Evolutionary conservation across 331 rosid genomes (phyloP), one percentile per base, ranked within the genome.

Genomic region (Dryas integrifolia): DNA sequence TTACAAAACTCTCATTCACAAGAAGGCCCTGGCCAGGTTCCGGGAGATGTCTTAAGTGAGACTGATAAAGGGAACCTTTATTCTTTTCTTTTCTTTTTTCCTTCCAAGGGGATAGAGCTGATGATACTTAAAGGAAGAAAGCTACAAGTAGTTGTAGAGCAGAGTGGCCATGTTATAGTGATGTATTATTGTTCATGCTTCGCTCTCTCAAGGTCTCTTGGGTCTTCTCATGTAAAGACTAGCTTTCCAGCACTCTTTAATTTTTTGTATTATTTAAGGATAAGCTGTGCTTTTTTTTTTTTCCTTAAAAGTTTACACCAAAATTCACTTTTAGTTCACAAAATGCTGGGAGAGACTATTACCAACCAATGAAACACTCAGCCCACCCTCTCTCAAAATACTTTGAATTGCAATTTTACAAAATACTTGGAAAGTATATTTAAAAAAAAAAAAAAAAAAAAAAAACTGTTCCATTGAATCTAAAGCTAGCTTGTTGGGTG

Each of bases 1-100:
- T 83, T 95, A 95, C 81, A 91, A 73, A 79, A 95, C 90, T 43
- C 92, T 95, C 63, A 89, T 91, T 79, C 98, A 94, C 67, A 94
- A 94, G 85, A 94, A 94, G 69, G 96, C 97, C n/a, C 91, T 94
- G 47, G 98, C 98, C 55, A 85, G 98, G 82, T 94, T 94, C 75
- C 88, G 92, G 61, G 97, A 94, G 76, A 94, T 94, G 97, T 89
- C 92, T 0, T 82, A 81, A 65, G 73, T 52, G 11, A 6, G 26
- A 43, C n/a, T 4, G 60, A 6, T 39, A 40, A 60, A 18, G 65
- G 21, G 24, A 8, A 57, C 13, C 67, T 5, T 41, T 41, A 41
- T 41, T 9, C 3, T 30, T 1, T 41, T 62, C 35, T 4, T 41
- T 21, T n/a, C 3, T 18, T 6, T 38, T 60, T 60, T 38, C 5